Percentiles rank a stretch among this genome's conserved stretches.
Evolutionary conservation across 2,329 filamentous ascomycete species (phyloP).

Genomic region (Podosphaera fusca): DNA sequence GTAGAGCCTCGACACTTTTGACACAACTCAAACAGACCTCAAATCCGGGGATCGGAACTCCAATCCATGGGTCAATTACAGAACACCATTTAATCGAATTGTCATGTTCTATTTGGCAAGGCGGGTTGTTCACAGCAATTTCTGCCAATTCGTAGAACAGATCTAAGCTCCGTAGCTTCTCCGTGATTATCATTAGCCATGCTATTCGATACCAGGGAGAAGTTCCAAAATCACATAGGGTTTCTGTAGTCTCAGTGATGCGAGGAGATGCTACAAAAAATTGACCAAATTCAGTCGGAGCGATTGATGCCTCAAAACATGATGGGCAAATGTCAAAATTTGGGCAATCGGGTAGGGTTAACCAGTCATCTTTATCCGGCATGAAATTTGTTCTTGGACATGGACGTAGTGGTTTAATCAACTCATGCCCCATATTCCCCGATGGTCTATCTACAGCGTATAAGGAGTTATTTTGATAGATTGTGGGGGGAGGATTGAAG

Average conservation of each 20-base stretch:
- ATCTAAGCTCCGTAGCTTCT: conserved; percentile 38
- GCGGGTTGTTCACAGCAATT: conserved; percentile 30
- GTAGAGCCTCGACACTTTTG: conserved; percentile 44
- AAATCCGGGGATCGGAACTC: conserved; percentile 44
- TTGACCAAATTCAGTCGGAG: conserved; percentile 40
- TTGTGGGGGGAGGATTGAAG: not conserved
- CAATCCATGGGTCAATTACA: conserved; percentile 42
- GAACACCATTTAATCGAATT: conserved; percentile 49
- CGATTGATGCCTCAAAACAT: conserved; percentile 52
- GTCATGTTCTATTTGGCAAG: conserved; percentile 33
- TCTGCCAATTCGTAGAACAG: conserved; percentile 47
- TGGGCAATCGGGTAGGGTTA: conserved; percentile 46
- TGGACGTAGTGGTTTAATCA: conserved; percentile 30
- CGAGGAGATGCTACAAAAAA: conserved; percentile 39
- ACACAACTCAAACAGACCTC: conserved; percentile 54
- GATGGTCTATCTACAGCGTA: conserved; percentile 21
- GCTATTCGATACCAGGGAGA: conserved; percentile 65
- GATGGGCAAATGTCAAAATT: conserved; percentile 63
- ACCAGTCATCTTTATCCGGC: conserved; percentile 52
- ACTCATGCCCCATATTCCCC: conserved; percentile 25
- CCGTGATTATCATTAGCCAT: conserved; percentile 57
- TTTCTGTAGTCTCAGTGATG: conserved; percentile 30
- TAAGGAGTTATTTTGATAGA: not conserved
- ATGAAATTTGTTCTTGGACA: conserved; percentile 45
- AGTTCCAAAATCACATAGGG: conserved; percentile 58